Evolutionary conservation across 495 filamentous ascomycete species (phyloP).

Genomic region (Jackrogersella multiformis): DNA sequence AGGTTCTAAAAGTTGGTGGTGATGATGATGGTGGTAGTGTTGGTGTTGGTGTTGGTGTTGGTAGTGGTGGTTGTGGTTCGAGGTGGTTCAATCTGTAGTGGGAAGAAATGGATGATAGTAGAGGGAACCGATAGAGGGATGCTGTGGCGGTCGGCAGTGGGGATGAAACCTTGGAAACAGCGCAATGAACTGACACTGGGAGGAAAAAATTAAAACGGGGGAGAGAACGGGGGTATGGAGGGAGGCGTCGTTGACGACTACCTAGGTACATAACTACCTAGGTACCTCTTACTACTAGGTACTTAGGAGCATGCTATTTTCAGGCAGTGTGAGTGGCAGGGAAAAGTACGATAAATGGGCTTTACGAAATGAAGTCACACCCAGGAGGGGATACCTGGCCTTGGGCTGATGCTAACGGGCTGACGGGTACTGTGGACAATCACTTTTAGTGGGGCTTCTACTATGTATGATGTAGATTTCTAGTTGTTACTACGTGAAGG

Average conservation of each 20-base stretch:
- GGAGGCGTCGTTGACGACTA: constrained; percentile 25
- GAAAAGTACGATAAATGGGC: constrained; percentile 34
- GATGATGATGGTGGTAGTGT: constrained; percentile 9
- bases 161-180: background rate
- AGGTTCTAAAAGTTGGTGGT: constrained; percentile 4
- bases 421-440: constrained; percentile 40
- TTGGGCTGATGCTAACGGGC: constrained; percentile 32
- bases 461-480: constrained; percentile 17
- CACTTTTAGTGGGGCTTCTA: constrained; percentile 22
- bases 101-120: background rate
- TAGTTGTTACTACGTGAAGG: constrained; percentile 11
- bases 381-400: constrained; percentile 25
- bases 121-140: constrained; percentile 1
- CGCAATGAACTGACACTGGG: constrained; percentile 17
- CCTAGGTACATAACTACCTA: constrained; percentile 5
- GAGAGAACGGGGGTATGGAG: background rate
- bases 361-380: constrained; percentile 45
- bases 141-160: constrained; percentile 37
- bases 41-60: too few relatives aligned
- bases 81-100: constrained; percentile 35
- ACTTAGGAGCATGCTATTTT: constrained; percentile 27
- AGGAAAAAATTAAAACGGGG: constrained; percentile 4
- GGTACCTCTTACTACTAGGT: too few relatives aligned
- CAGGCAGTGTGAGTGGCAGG: constrained; percentile 33
- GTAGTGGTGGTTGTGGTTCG: constrained; percentile 25